Base-by-base conservation (phyloP, 176 grass and related monocot genomes). In the Tillandsia fasciculata region DNA sequence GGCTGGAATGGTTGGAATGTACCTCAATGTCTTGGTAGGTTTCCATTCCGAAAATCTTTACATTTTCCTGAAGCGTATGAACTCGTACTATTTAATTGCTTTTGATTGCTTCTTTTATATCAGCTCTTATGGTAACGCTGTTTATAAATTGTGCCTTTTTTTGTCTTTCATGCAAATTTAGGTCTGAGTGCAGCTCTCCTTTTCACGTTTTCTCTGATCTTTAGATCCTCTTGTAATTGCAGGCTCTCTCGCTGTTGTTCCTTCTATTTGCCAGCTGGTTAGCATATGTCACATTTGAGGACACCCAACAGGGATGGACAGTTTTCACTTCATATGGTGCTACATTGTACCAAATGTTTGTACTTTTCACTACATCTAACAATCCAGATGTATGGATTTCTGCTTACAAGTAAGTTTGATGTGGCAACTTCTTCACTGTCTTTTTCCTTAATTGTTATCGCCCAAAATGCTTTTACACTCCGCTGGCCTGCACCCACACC, bases 311-410 rank as follows among this genome's bases (percentile, higher is more conserved):
- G 77, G 93, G 93, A 69, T 87, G 85, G 81, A 85, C 77, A 26
- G 51, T 85, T 27, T 97, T 97, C 66, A 70, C 73, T 48, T 97
- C 93, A 54, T 97, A 87, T 10, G 79, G 89, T 72, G 81, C 58
- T 23, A 97, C 93, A 23, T 58, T 97, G 68, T 97, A 97, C 70
- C 93, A 97, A 64, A 97, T 97, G 93, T 97, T 97, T 83, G 63
- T 97, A 64, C 89, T 97, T 69, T 97, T 97, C 77, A 97, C 93
- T 66, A 97, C 93, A 53, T 92, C 93, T 58, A 97, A 97, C 67
- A 97, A 97, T 90, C 93, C 93, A 66, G 93, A 97, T 12, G 89
- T 97, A 63, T 97, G 93, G 93, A 81, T 97, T 72, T 89, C 89
- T 85, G 93, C 93, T 64, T 97, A 97, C 74, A 97, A 91, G 93